Conservation (phyloP, 805 yeast genomes). For the Ogataea nitratoaversa region DNA sequence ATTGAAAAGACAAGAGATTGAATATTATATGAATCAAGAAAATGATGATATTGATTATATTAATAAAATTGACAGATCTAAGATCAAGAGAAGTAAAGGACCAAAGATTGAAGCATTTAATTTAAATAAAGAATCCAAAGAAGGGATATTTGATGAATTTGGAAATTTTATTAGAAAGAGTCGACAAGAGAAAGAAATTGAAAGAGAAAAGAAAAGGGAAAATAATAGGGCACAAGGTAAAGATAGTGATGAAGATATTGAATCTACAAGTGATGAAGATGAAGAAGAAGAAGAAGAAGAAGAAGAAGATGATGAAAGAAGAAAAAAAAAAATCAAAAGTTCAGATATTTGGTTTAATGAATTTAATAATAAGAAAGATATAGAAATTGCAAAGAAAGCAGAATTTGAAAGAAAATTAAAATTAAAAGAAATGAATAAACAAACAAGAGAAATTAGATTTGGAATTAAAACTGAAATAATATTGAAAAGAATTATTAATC, state of each 20-base stretch:
- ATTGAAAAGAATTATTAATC: slow-evolving; percentile 34
- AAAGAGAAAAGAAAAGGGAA: slow-evolving; percentile 25
- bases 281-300: slow-evolving; percentile 26
- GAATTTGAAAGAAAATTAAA: slow-evolving; percentile 21
- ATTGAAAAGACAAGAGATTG: too few species aligned
- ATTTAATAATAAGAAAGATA: slow-evolving; percentile 19
- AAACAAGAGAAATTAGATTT: slow-evolving; percentile 12
- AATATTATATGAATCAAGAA: slow-evolving; percentile 32
- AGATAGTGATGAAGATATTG: too few species aligned
- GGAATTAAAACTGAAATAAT: slow-evolving; percentile 16
- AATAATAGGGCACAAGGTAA: too few species aligned
- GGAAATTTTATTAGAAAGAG: slow-evolving; percentile 50
- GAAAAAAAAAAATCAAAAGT: slow-evolving; percentile 16
- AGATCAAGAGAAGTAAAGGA: slow-evolving; percentile 12
- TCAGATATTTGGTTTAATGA: slow-evolving; percentile 32
- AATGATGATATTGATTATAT: slow-evolving; percentile 10
- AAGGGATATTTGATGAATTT: slow-evolving; percentile 56
- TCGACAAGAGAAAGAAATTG: neutral
- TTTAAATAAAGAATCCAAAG: slow-evolving; percentile 50
- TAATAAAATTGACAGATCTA: slow-evolving; percentile 8
- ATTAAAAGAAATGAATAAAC: slow-evolving; percentile 13
- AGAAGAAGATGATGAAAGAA: slow-evolving; percentile 20
- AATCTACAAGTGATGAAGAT: neutral
- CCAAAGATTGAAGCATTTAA: slow-evolving; percentile 62
- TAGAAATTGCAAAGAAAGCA: slow-evolving; percentile 22